phyloP scores from a whole-genome alignment of 441 rosid genomes.

The Gossypium gossypioides region DNA sequence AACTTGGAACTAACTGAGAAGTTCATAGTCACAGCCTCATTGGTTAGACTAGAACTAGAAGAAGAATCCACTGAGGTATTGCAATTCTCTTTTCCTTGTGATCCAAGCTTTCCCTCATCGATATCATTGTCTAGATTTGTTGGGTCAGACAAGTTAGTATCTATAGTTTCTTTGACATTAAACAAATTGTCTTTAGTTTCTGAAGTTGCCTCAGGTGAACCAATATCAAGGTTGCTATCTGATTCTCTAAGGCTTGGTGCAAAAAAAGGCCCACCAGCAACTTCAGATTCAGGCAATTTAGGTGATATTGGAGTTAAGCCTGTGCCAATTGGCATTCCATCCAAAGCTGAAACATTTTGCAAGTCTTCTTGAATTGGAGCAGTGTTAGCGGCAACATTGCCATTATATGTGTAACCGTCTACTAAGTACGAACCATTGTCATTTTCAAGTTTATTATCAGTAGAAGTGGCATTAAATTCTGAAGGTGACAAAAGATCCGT shows the following conservation, averaged over 20 bases:
- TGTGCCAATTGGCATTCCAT: slow-evolving; percentile 27
- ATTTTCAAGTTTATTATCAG: slow-evolving; percentile 25
- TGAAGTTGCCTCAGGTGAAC: slow-evolving; percentile 23
- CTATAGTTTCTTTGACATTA: slow-evolving; percentile 16
- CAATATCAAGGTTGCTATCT: slow-evolving; percentile 15
- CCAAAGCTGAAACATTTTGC: slow-evolving; percentile 26
- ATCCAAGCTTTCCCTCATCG: slow-evolving; percentile 21
- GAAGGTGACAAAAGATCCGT: slow-evolving; percentile 25
- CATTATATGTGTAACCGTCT: slow-evolving; percentile 18
- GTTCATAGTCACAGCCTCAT: slow-evolving; percentile 20
- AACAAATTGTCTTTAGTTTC: slow-evolving; percentile 24
- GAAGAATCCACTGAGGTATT: slow-evolving; percentile 23
- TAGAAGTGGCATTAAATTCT: slow-evolving; percentile 29
- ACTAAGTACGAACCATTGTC: slow-evolving; percentile 20
- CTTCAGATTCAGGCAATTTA: slow-evolving; percentile 30
- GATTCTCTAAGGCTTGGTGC: slow-evolving; percentile 16
- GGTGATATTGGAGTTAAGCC: slow-evolving; percentile 24
- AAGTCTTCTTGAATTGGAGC: slow-evolving; percentile 25
- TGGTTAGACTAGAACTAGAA: slow-evolving; percentile 23
- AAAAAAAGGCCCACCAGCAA: slow-evolving; percentile 11
- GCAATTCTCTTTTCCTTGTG: slow-evolving; percentile 18
- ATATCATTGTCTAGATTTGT: slow-evolving; percentile 21
- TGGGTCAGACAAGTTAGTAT: slow-evolving; percentile 20
- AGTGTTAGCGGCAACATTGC: slow-evolving; percentile 19
- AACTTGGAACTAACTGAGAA: slow-evolving; percentile 27